These are phyloP conservation scores for Phytophthora sp. DNA, from an alignment of 352 stramenopile species.

Conservation along the genomic window DNA sequence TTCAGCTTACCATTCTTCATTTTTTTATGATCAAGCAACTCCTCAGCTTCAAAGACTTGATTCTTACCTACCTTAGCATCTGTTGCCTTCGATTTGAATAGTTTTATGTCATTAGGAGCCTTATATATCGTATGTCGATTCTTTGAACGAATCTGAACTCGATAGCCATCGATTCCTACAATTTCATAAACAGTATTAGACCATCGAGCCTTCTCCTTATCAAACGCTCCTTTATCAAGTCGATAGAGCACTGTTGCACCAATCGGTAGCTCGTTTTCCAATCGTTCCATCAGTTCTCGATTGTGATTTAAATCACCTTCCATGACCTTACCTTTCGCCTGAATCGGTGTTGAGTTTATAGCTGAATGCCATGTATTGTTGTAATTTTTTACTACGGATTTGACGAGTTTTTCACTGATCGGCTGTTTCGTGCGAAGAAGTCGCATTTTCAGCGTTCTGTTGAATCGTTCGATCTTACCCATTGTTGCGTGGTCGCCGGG, in stretches of 20 bases:
- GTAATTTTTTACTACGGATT: not conserved
- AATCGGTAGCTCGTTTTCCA: not conserved
- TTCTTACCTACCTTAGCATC: not conserved
- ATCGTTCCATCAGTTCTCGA: not conserved
- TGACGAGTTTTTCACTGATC: not conserved
- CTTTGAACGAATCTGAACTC: not conserved
- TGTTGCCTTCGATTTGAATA: not conserved
- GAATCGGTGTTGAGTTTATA: not conserved
- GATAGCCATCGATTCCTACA: not conserved
- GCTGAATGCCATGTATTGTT: not conserved
- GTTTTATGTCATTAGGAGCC: not conserved
- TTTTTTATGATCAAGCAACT: not conserved
- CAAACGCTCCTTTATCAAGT: not conserved
- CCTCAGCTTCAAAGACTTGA: not conserved
- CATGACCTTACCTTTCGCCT: not conserved
- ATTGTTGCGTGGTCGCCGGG: not conserved
- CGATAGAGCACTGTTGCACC: not conserved
- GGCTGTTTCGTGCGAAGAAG: not conserved
- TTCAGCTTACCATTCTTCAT: constrained; percentile 23
- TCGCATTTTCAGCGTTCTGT: not conserved
- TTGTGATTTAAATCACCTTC: not conserved
- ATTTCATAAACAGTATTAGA: not conserved
- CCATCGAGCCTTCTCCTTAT: not conserved
- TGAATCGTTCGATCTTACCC: constrained; percentile 1
- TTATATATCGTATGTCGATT: not conserved